These are phyloP conservation scores for Aureobasidium namibiae DNA, from an alignment of 2,329 filamentous ascomycete genomes.

Conservation along the genomic window DNA sequence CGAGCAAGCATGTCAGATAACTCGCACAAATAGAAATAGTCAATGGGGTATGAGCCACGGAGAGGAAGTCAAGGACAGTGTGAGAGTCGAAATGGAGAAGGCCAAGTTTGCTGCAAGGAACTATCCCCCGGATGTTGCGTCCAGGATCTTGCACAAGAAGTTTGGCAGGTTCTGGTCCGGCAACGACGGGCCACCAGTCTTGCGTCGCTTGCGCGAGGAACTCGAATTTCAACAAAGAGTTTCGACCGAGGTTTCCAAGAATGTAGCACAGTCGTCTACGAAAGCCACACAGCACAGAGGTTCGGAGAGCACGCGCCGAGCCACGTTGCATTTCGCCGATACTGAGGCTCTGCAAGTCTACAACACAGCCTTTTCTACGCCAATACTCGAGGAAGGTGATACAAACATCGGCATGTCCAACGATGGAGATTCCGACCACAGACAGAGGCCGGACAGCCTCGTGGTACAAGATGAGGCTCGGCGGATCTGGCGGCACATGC, in stretches of 20 bases:
- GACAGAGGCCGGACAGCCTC: neutral
- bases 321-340: neutral
- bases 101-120: constrained; percentile 9
- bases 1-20: constrained; percentile 22
- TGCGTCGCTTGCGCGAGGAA: neutral
- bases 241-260: neutral
- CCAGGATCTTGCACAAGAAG: constrained; percentile 4
- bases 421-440: neutral
- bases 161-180: constrained; percentile 7
- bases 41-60: constrained; percentile 23
- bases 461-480: constrained; percentile 23
- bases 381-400: neutral
- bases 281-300: neutral
- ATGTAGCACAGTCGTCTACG: neutral
- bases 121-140: constrained; percentile 8
- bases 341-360: neutral
- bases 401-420: neutral
- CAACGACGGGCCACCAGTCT: neutral
- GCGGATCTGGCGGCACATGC: constrained; percentile 32
- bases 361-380: constrained; percentile 4
- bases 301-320: neutral
- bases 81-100: constrained; percentile 1
- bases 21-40: constrained; percentile 24
- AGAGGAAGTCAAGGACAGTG: neutral
- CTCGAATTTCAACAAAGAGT: constrained; percentile 4